Evolutionary conservation across 2,329 filamentous ascomycete species (phyloP).

Genomic region (Penicillium sp.): DNA sequence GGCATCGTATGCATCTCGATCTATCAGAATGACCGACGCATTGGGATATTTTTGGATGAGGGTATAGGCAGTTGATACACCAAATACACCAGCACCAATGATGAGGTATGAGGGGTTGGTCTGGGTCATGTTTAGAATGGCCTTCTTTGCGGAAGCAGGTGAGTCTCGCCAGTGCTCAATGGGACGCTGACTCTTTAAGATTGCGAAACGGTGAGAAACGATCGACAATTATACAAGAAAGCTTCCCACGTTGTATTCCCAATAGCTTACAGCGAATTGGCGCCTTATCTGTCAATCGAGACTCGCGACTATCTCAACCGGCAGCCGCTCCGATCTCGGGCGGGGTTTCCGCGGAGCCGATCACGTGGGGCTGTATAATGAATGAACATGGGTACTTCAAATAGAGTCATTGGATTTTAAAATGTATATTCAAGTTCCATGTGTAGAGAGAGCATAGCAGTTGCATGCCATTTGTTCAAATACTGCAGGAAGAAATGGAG

Average conservation of each 20-base stretch:
- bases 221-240: not conserved
- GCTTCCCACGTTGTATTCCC: not conserved
- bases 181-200: not conserved
- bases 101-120: conserved; percentile 28
- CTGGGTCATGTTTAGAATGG: conserved; percentile 10
- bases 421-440: not conserved
- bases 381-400: not conserved
- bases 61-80: conserved; percentile 30
- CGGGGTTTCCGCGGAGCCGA: not conserved
- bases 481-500: not conserved
- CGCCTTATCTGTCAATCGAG: not conserved
- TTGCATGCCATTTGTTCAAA: not conserved
- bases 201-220: not conserved
- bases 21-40: conserved; percentile 27
- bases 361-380: not conserved
- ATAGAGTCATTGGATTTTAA: not conserved
- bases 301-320: not conserved
- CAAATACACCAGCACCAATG: conserved; percentile 29
- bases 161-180: not conserved
- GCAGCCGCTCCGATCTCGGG: not conserved
- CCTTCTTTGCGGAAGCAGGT: not conserved
- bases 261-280: not conserved
- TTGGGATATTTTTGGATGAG: conserved; percentile 31
- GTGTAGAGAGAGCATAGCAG: not conserved
- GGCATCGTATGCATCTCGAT: conserved; percentile 35